A percentile compares a stretch with the other conserved stretches of the same genome.
Evolutionary conservation across 75 land plant species (phyloP).

Genomic region (Cupressus sempervirens): DNA sequence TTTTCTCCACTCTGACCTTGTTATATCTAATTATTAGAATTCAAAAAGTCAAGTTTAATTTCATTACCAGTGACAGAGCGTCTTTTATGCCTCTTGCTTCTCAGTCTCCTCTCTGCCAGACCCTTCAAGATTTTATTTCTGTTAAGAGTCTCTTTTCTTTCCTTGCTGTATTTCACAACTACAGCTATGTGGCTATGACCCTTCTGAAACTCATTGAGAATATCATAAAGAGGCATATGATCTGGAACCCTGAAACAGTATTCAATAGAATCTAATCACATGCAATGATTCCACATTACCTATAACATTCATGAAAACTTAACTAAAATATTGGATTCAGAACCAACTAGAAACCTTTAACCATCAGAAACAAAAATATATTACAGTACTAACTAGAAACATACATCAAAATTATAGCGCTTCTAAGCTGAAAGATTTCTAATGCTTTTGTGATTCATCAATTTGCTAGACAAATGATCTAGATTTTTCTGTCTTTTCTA

Average conservation of each 20-base stretch:
- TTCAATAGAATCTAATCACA: neutral
- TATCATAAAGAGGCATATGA: constrained; percentile 61
- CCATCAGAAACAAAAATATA: neutral
- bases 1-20: neutral
- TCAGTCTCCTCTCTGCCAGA: constrained; percentile 24
- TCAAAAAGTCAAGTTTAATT: neutral
- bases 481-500: neutral
- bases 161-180: constrained; percentile 53
- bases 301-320: neutral
- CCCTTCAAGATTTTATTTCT: constrained; percentile 14
- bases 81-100: constrained; percentile 11
- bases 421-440: neutral
- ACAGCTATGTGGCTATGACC: constrained; percentile 89
- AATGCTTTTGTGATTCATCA: neutral
- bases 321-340: neutral
- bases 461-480: neutral
- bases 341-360: neutral
- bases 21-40: neutral
- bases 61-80: constrained; percentile 11
- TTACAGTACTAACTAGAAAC: neutral
- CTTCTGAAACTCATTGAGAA: constrained; percentile 73
- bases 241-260: constrained; percentile 54
- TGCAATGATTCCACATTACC: neutral
- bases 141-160: constrained; percentile 14
- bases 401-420: neutral